A percentile compares a stretch with the other conserved stretches of the same genome.
Evolutionary conservation across 306 rosid genomes (phyloP).

Genomic region (Parietaria judaica): DNA sequence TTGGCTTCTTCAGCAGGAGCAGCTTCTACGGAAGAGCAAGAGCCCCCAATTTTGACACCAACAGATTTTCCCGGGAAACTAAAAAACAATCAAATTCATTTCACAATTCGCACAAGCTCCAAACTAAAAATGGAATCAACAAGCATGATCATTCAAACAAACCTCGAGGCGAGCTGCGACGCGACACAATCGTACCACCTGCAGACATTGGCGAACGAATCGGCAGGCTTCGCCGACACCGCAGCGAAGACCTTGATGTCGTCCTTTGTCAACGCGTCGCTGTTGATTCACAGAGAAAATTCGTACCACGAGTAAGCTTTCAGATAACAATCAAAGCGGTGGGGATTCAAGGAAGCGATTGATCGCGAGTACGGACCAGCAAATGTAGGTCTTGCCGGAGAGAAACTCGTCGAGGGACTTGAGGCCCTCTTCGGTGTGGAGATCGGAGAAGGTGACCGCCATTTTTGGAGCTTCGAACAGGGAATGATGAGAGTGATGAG

Average conservation of each 20-base stretch:
- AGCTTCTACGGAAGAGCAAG: slow-evolving; percentile 35
- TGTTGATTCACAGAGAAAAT: slow-evolving; percentile 3
- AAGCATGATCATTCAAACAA: slow-evolving; percentile 3
- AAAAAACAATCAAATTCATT: background rate
- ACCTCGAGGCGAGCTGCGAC: slow-evolving; percentile 52
- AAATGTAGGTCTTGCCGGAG: slow-evolving; percentile 58
- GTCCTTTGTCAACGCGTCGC: slow-evolving; percentile 63
- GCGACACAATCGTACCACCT: slow-evolving; percentile 67
- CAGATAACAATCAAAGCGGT: too few species aligned
- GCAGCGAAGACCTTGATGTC: slow-evolving; percentile 69
- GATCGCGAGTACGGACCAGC: slow-evolving; percentile 38
- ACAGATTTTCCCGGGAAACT: slow-evolving; percentile 74
- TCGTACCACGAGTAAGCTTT: too few species aligned
- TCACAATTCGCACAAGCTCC: background rate
- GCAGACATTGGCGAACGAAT: slow-evolving; percentile 42
- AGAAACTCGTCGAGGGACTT: slow-evolving; percentile 62
- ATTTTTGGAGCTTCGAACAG: slow-evolving; percentile 15
- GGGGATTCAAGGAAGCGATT: background rate
- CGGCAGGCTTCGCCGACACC: slow-evolving; percentile 47
- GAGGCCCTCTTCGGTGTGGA: slow-evolving; percentile 69
- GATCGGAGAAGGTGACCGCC: slow-evolving; percentile 86
- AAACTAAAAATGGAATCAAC: background rate
- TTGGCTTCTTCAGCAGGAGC: slow-evolving; percentile 34
- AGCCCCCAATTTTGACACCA: slow-evolving; percentile 49
- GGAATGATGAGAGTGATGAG: background rate